phyloP scores from a whole-genome alignment of 163 green algal genomes.

The Prototheca stagnorum region DNA sequence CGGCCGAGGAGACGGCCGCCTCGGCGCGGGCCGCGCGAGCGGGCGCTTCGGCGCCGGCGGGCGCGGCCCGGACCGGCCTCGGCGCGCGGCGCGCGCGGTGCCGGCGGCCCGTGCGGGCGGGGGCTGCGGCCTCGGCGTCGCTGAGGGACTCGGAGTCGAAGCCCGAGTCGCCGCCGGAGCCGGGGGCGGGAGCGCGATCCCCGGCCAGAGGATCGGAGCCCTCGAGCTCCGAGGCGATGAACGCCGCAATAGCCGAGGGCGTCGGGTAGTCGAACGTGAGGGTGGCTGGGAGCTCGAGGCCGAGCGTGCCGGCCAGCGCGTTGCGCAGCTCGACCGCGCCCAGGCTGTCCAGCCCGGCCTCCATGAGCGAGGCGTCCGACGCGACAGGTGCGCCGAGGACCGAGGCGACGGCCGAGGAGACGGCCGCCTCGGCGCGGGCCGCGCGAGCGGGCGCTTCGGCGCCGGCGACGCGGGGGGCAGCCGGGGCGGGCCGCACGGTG shows the following conservation, averaged over 20 bases:
- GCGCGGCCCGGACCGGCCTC: too few relatives aligned
- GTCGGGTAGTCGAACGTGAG: conserved; percentile 44
- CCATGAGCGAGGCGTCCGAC: conserved; percentile 51
- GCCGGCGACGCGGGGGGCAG: too few relatives aligned
- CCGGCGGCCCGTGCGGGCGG: too few relatives aligned
- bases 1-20: background rate
- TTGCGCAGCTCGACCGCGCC: conserved; percentile 51
- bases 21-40: too few relatives aligned
- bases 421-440: too few relatives aligned
- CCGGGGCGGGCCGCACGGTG: too few relatives aligned
- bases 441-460: too few relatives aligned
- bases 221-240: too few relatives aligned
- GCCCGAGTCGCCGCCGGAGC: background rate
- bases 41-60: too few relatives aligned
- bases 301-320: conserved; percentile 11
- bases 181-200: too few relatives aligned
- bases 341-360: conserved; percentile 44
- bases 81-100: too few relatives aligned
- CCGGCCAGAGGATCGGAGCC: too few relatives aligned
- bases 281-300: conserved; percentile 26
- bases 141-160: background rate
- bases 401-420: conserved; percentile 2
- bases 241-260: conserved; percentile 17
- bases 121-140: background rate
- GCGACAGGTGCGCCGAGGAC: conserved; percentile 13